phyloP scores from a whole-genome alignment of 257 asterid genomes.

The Cinchona pubescens region DNA sequence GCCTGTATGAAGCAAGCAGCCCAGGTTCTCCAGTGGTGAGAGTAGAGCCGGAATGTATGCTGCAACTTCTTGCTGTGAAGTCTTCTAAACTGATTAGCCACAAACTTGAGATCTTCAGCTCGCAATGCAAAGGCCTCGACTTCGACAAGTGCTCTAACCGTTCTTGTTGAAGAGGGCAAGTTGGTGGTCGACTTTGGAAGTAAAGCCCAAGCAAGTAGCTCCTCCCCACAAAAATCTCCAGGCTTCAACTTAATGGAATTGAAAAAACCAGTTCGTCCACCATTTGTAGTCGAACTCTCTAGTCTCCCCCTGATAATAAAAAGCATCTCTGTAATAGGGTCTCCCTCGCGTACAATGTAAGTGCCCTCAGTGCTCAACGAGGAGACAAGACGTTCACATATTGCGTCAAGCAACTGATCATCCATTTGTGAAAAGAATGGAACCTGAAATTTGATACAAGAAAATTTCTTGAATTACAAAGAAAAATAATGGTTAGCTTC shows the following conservation, averaged over 20 bases:
- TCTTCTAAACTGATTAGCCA: constrained; percentile 77
- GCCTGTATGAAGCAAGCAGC: constrained; percentile 79
- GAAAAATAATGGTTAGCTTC: too few species aligned
- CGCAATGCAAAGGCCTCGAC: constrained; percentile 78
- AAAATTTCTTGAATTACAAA: too few species aligned
- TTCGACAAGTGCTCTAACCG: constrained; percentile 66
- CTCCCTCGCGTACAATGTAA: constrained; percentile 87
- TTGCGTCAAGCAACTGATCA: constrained; percentile 72
- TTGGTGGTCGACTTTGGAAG: constrained; percentile 58
- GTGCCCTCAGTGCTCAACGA: constrained; percentile 72
- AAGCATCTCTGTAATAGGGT: constrained; percentile 75
- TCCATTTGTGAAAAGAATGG: constrained; percentile 90
- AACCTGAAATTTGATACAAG: too few species aligned
- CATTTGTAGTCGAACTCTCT: constrained; percentile 85
- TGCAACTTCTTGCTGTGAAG: constrained; percentile 81
- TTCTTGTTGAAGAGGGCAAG: constrained; percentile 75
- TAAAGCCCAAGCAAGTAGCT: constrained; percentile 78
- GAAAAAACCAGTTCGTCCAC: constrained; percentile 79
- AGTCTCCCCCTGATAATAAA: constrained; percentile 69
- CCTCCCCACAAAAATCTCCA: constrained; percentile 85
- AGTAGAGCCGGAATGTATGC: constrained; percentile 69
- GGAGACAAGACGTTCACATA: constrained; percentile 78
- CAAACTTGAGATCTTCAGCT: constrained; percentile 84
- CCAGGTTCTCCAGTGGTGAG: constrained; percentile 91
- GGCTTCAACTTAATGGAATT: constrained; percentile 59